Base-by-base conservation (phyloP, 1,284 basidiomycete genomes). In the Takashimella koratensis region DNA sequence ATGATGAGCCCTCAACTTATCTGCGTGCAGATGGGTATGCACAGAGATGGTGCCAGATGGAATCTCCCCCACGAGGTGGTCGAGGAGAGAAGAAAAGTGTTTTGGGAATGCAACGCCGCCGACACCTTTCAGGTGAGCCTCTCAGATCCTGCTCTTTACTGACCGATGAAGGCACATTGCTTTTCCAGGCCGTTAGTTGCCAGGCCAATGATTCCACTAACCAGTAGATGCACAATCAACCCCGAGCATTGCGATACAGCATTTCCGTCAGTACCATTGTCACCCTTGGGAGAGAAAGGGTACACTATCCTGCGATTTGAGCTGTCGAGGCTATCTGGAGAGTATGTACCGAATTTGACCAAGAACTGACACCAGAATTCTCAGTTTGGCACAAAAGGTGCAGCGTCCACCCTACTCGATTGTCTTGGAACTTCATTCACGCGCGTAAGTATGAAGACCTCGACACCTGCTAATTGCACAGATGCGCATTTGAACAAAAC, bases 31-130 rank as follows among this genome's bases (percentile, higher is more conserved):
- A 72, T 72, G 70, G 70, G 68, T 4, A 46, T 70, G 36, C 70
- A 74, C 50, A 57, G 70, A 3, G 71, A 74, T 48, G 67, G 67
- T 3, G 43, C 53, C 11, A 54, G 59, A 4, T 74, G 71, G 71
- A 62, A 65, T 43, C 57, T 72, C 3, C 55, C 62, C 0, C 30
- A 50, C 2, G 56, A 65, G 5, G 61, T 66, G 2, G 57, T 66
- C 0, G 61, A 70, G 23, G 68, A 70, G 24, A 49, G 70, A 45
- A 55, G 64, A 52, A 64, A 60, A n/a, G 64, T 67, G 2, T 69
- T 69, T 53, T 69, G 67, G 67, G 67, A 67, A 47, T 56, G 52
- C 20, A 58, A 66, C 44, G 52, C 64, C 2, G 60, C 60, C 5
- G 65, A 69, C 44, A 45, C 60, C 21, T 62, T 69, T 23, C 65